Evolutionary conservation across 148 eudicot species (phyloP).

Genomic region (Rhododendron henanense): DNA sequence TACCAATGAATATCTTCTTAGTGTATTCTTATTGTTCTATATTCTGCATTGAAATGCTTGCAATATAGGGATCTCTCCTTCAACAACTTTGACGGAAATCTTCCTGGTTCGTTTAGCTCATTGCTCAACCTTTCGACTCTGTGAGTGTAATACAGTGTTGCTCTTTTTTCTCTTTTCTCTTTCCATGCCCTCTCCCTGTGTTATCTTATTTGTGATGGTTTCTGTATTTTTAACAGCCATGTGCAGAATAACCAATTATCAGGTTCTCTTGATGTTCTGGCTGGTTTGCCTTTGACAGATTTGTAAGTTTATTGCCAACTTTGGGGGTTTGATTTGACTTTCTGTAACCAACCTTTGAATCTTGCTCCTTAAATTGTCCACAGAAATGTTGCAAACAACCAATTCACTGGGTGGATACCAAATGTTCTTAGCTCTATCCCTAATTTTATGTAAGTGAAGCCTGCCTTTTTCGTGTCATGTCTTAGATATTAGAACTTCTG

Average conservation of each 20-base stretch:
- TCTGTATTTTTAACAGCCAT: conserved; percentile 43
- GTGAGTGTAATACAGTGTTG: conserved; percentile 44
- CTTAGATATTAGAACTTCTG: neutral
- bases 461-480: neutral
- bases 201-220: conserved; percentile 16
- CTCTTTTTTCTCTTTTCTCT: conserved; percentile 7
- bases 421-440: conserved; percentile 67
- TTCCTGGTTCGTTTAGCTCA: conserved; percentile 60
- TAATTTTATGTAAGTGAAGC: conserved; percentile 62
- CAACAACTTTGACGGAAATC: conserved; percentile 78
- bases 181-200: neutral
- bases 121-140: conserved; percentile 81
- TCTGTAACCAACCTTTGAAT: neutral
- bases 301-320: conserved; percentile 50
- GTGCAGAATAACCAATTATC: conserved; percentile 80
- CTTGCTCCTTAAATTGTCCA: conserved; percentile 5
- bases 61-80: conserved; percentile 81
- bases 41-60: conserved; percentile 10
- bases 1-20: neutral
- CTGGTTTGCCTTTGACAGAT: conserved; percentile 69
- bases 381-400: conserved; percentile 92
- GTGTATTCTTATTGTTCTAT: conserved; percentile 7
- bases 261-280: conserved; percentile 59
- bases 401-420: conserved; percentile 91
- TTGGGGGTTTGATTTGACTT: neutral